Evolutionary conservation across 1,284 basidiomycete species (phyloP).

Genomic region (Pseudozyma pruni): DNA sequence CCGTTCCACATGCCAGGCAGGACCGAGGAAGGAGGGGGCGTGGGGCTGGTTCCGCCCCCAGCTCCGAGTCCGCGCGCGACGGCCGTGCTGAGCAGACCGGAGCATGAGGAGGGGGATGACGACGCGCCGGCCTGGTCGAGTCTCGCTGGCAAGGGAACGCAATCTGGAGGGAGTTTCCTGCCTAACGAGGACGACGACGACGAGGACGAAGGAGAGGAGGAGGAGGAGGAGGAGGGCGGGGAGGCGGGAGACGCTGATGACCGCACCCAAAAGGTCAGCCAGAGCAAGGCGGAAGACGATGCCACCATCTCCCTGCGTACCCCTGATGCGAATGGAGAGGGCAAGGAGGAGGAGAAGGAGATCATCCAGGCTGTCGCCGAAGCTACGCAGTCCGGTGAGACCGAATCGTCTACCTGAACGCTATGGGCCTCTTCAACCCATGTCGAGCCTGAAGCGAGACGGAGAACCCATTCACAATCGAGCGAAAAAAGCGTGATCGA

Average conservation of each 20-base stretch:
- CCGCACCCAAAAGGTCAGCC: constrained; percentile 20
- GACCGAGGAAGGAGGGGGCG: constrained; percentile 17
- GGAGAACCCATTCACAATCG: no score
- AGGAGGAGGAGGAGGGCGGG: constrained; percentile 11
- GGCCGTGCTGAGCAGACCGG: constrained; percentile 36
- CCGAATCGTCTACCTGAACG: no score
- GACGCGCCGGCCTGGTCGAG: constrained; percentile 26
- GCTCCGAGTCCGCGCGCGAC: constrained; percentile 44
- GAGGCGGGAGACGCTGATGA: constrained; percentile 11
- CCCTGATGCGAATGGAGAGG: background rate
- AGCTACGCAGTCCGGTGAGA: background rate
- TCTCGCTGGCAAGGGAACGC: background rate
- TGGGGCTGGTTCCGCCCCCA: constrained; percentile 43
- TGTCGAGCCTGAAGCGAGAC: no score
- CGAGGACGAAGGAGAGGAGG: constrained; percentile 5
- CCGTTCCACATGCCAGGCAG: background rate
- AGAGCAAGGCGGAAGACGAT: constrained; percentile 15
- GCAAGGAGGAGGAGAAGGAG: background rate
- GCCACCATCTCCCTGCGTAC: constrained; percentile 38
- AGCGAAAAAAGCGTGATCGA: no score
- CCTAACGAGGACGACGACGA: constrained; percentile 15
- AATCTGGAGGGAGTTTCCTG: background rate
- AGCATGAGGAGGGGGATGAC: constrained; percentile 40
- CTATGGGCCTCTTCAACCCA: no score
- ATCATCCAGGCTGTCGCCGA: no score